Conservation (phyloP, 352 stramenopile genomes). For the Pythium phragmitis region DNA sequence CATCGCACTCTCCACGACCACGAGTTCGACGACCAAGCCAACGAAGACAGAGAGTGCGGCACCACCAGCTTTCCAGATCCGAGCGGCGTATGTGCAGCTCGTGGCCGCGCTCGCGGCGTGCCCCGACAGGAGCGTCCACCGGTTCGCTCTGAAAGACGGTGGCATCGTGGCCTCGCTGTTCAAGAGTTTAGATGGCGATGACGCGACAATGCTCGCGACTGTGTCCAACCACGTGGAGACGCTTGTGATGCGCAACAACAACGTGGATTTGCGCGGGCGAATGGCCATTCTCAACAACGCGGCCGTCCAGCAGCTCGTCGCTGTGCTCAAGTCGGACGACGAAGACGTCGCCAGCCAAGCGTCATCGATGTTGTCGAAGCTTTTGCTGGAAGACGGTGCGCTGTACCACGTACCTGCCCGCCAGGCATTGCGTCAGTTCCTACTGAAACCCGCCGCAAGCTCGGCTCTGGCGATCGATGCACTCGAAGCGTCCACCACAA, state of each 20-base stretch:
- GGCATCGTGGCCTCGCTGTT: conserved; percentile 65
- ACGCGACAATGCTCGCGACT: conserved; percentile 42
- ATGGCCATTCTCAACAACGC: conserved; percentile 57
- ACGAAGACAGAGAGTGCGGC: background rate
- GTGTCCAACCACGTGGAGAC: conserved; percentile 45
- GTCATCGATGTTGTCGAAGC: conserved; percentile 38
- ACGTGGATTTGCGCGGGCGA: conserved; percentile 60
- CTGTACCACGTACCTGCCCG: conserved; percentile 51
- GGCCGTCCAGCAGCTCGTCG: conserved; percentile 65
- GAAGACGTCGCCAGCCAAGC: conserved; percentile 38
- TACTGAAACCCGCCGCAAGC: conserved; percentile 18
- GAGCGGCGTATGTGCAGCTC: conserved; percentile 61
- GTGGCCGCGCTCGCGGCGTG: conserved; percentile 62
- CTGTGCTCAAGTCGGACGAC: conserved; percentile 63
- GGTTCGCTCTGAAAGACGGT: conserved; percentile 77
- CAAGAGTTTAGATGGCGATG: conserved; percentile 78
- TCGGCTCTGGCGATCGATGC: conserved; percentile 33
- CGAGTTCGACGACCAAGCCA: background rate
- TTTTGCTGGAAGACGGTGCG: conserved; percentile 62
- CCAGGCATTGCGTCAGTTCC: conserved; percentile 29
- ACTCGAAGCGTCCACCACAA: background rate
- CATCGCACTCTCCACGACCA: conserved; percentile 8
- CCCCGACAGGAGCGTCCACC: conserved; percentile 71
- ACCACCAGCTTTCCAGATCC: conserved; percentile 52
- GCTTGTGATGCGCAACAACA: conserved; percentile 53